Evolutionary conservation across 805 yeast genomes (phyloP), one percentile per base, ranked within the genome.

Genomic region (Huiozyma naganishii): DNA sequence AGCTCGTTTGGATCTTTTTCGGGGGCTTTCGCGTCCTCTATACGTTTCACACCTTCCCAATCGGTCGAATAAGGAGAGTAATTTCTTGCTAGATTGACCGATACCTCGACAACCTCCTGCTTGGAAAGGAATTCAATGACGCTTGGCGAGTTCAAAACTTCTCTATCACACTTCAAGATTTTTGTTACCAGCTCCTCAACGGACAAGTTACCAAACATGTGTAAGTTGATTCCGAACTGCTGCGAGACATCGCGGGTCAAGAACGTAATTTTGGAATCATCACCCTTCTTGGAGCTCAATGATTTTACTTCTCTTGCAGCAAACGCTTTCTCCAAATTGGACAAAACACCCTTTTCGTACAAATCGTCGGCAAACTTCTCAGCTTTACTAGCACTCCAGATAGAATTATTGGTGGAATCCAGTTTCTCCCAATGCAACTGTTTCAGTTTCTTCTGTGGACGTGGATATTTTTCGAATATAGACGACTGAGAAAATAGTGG

Each of bases 351-450:
- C 47, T 76, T 77, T 46, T 80, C 81, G 41, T 73, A 68, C 40
- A 90, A 68, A 48, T 77, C 78, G 47, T 77, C 82, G 2, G 83
- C 76, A 44, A 67, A 60, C 17, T 69, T 70, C 2, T 71, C 73
- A 23, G 81, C 77, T 35, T 80, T 76, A 30, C 77, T 71, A 28
- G 75, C 73, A 13, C 78, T 74, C 97, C 98, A 90, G 47, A 92
- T 83, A 0, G 97, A 89, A 38, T 80, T 76, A 42, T 80, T 83
- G 17, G 92, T 82, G 46, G 79, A 73, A 32, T 90, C 95, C 34
- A 94, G 71, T 56, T 84, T 86, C 53, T 90, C 96, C 97, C 97
- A 94, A 61, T 92, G 99, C 69, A 92, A 73, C 60, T 90, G 98
- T 60, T 94, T 92, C 50, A 92, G 73, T 58, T 83, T 85, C 46